Base-by-base conservation (phyloP, 2,329 filamentous ascomycete genomes). In the Arachnomyces sp. region DNA sequence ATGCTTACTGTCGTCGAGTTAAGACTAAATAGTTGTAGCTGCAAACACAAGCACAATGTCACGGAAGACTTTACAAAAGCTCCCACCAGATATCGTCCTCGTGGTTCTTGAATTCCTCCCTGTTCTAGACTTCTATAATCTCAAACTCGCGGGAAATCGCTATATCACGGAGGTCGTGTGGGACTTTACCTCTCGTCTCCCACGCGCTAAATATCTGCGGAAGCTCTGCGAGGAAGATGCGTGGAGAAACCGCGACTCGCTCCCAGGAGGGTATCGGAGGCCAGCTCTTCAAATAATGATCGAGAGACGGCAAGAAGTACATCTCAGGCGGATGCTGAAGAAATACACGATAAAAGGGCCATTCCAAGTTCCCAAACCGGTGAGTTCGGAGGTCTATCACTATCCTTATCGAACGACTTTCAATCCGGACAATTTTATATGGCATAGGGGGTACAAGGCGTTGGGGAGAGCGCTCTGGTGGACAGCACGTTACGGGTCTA, bases 231-330 rank as follows among this genome's bases (percentile, higher is more conserved):
- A 34, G 16, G 40, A 43, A n/a, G 36, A 43, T 16, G 6, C 16
- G 13, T 14, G 36, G 12, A n/a, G 30, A 17, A 15, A 13, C 28
- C 16, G n/a, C 7, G n/a, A n/a, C n/a, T n/a, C n/a, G n/a, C n/a
- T 21, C 11, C 3, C 18, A 28, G 25, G 18, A 4, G 17, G 16
- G 7, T 28, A 7, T n/a, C 16, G 16, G 30, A 16, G 37, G 28
- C n/a, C 38, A 31, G 38, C 39, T 6, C 21, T 44, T 12, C 38
- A 35, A 17, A 44, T 44, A 11, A 42, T 32, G 1, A 44, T 44
- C 25, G 30, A 37, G 32, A 28, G 43, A 21, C 25, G 35, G 9
- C 39, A 44, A 16, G 28, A 30, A 14, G 31, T 28, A 6, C 21
- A 38, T 7, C 34, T 44, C 3, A 35, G 25, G n/a, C 17, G 35